These are phyloP conservation scores for Climacium dendroides DNA, from an alignment of 225 moss, liverwort and hornwort species.

Conservation along the genomic window DNA sequence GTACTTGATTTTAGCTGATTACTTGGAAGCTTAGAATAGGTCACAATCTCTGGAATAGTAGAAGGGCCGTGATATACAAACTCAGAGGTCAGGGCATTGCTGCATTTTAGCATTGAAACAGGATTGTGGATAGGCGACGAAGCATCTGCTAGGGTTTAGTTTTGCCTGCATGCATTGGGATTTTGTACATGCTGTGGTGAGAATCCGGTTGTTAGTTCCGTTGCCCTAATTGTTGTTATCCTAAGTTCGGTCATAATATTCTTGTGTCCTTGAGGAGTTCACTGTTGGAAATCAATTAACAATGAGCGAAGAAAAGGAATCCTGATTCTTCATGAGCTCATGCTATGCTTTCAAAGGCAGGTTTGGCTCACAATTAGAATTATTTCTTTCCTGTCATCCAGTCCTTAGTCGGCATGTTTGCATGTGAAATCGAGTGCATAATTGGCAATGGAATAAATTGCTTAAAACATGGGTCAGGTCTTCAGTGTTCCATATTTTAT, in stretches of 20 bases:
- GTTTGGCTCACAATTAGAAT: neutral
- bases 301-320: neutral
- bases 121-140: neutral
- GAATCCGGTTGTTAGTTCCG: neutral
- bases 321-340: neutral
- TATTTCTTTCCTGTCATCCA: neutral
- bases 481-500: neutral
- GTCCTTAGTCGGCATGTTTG: neutral
- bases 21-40: neutral
- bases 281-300: neutral
- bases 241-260: neutral
- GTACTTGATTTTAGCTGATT: neutral
- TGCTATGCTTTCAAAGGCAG: neutral
- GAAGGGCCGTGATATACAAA: neutral
- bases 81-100: neutral
- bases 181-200: neutral
- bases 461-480: neutral
- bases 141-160: neutral
- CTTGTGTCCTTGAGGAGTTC: neutral
- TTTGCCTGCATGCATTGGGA: neutral
- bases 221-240: neutral
- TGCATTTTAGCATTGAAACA: neutral
- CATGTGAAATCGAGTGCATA: neutral
- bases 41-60: neutral
- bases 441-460: neutral